phyloP scores from a whole-genome alignment of 2,329 filamentous ascomycete genomes.

The Paraconiothyrium brasiliense region DNA sequence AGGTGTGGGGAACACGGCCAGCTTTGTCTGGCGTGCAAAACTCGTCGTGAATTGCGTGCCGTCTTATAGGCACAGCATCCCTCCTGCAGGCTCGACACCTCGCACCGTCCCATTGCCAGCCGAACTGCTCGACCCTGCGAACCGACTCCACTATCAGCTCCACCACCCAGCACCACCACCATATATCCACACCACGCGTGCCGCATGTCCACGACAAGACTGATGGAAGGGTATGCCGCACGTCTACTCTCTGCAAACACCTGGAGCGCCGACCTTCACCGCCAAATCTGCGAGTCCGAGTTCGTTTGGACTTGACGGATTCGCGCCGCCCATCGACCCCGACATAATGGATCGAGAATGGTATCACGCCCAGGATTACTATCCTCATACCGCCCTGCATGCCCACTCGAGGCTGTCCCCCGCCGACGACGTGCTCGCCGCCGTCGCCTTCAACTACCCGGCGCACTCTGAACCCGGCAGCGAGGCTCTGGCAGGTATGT shows the following conservation, averaged over 20 bases:
- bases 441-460: conserved; percentile 21
- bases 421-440: conserved; percentile 18
- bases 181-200: conserved; percentile 12
- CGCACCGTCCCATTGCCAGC: conserved; percentile 9
- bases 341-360: conserved; percentile 39
- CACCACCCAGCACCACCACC: conserved; percentile 24
- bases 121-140: conserved; percentile 16
- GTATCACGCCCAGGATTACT: conserved; percentile 30
- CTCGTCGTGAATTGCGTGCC: conserved; percentile 12
- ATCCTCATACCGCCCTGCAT: conserved; percentile 21
- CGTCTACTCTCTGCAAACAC: conserved; percentile 39
- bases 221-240: conserved; percentile 52
- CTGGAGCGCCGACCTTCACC: conserved; percentile 51
- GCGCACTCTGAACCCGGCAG: conserved; percentile 21
- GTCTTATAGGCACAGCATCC: conserved; percentile 41
- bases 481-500: conserved; percentile 23
- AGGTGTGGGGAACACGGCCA: conserved; percentile 16
- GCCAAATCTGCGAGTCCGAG: conserved; percentile 48
- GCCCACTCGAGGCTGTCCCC: conserved; percentile 20
- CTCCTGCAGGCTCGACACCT: conserved; percentile 30
- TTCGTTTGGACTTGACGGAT: conserved; percentile 52
- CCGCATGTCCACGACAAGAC: conserved; percentile 31
- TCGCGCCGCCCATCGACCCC: conserved; percentile 38
- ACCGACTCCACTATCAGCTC: conserved; percentile 26
- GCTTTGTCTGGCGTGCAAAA: conserved; percentile 9